Evolutionary conservation across 805 yeast genomes (phyloP).

Genomic region (Sugiyamaella chiloensis): DNA sequence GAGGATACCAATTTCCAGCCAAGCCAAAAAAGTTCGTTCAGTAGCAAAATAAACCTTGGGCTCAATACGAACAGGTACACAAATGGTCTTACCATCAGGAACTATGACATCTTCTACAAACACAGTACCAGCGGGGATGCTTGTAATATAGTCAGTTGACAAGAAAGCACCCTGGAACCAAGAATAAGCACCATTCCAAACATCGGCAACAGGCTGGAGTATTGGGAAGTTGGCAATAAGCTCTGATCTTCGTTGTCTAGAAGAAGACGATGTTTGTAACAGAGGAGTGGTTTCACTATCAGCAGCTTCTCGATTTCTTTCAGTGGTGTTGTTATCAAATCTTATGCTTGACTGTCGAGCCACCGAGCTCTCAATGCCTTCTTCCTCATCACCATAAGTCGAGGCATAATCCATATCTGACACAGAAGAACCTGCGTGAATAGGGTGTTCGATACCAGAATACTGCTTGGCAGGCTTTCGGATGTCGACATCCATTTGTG

Average conservation of each 20-base stretch:
- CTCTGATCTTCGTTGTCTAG: conserved; percentile 2
- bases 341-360: conserved; percentile 15
- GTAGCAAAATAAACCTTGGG: conserved; percentile 99
- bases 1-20: conserved; percentile 89
- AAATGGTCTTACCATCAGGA: conserved; percentile 85
- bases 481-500: conserved; percentile 95
- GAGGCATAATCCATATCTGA: conserved; percentile 30
- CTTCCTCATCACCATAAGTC: conserved; percentile 12
- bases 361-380: conserved; percentile 9
- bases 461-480: conserved; percentile 74
- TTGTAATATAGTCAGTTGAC: conserved; percentile 47
- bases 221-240: conserved; percentile 5
- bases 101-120: conserved; percentile 59
- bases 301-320: conserved; percentile 18
- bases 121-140: conserved; percentile 62
- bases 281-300: conserved; percentile 21
- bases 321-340: conserved; percentile 23
- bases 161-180: conserved; percentile 33
- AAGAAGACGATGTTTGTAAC: conserved; percentile 1
- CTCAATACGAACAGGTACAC: conserved; percentile 94
- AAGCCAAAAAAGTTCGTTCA: conserved; percentile 88
- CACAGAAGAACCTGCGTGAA: conserved; percentile 21
- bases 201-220: conserved; percentile 9
- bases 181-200: conserved; percentile 1
- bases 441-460: conserved; percentile 60